These are phyloP conservation scores for Hypoxylon cercidicola DNA, from an alignment of 495 filamentous ascomycete genomes.

Conservation along the genomic window DNA sequence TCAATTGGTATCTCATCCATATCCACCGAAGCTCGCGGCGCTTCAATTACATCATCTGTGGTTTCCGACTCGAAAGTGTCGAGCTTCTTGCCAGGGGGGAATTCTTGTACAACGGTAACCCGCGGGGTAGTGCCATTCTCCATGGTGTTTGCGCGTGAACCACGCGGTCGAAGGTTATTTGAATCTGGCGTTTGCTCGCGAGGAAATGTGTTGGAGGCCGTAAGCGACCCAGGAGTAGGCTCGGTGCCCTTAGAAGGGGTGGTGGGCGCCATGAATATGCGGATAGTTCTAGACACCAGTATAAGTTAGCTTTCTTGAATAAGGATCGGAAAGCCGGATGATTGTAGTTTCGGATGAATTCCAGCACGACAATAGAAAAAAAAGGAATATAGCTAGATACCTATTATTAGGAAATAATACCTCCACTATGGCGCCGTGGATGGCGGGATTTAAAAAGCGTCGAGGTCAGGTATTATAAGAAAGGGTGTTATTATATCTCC, in stretches of 20 bases:
- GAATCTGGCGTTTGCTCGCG: constrained; percentile 60
- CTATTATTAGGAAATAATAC: constrained; percentile 27
- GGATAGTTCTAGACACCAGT: constrained; percentile 21
- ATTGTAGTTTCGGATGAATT: not conserved
- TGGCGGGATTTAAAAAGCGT: constrained; percentile 18
- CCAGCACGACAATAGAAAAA: not conserved
- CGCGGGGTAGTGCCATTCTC: constrained; percentile 64
- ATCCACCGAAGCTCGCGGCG: constrained; percentile 66
- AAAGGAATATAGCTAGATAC: constrained; percentile 22
- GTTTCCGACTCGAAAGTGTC: constrained; percentile 64
- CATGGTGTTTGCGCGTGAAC: constrained; percentile 70
- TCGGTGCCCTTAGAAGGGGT: constrained; percentile 48
- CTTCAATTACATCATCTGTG: constrained; percentile 63
- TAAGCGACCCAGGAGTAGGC: constrained; percentile 36
- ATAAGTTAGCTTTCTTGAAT: constrained; percentile 21
- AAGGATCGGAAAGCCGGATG: constrained; percentile 4
- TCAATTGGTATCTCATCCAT: constrained; percentile 93
- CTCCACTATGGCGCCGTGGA: constrained; percentile 9
- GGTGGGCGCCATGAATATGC: constrained; percentile 45
- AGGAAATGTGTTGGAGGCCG: constrained; percentile 62
- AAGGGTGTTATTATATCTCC: constrained; percentile 22
- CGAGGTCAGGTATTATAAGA: constrained; percentile 21
- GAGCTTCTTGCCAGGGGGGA: constrained; percentile 36
- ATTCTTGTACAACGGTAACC: constrained; percentile 44
- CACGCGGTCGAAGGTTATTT: constrained; percentile 52